Percentiles rank a stretch among this genome's conserved stretches.
phyloP scores from a whole-genome alignment of 1,139 yeast genomes.

The Saccharomyces hybrid region DNA sequence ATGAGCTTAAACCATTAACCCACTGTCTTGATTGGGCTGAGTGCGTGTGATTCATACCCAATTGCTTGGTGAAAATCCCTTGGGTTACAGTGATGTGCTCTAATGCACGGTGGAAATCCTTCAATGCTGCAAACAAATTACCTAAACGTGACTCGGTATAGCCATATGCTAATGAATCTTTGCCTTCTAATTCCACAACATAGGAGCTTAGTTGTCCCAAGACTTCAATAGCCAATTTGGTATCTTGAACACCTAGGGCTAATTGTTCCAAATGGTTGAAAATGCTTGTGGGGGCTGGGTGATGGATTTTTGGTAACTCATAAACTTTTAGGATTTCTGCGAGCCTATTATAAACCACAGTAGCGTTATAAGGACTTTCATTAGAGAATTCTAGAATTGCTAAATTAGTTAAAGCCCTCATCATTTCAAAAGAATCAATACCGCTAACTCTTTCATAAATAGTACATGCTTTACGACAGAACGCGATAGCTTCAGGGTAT shows the following conservation, averaged over 20 bases:
- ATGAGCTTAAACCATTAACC: conserved; percentile 39
- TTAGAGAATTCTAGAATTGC: conserved; percentile 63
- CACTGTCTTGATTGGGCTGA: conserved; percentile 45
- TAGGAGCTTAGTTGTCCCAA: conserved; percentile 43
- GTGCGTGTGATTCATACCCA: conserved; percentile 30
- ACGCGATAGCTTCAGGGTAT: conserved; percentile 52
- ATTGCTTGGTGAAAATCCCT: conserved; percentile 52
- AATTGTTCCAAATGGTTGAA: conserved; percentile 53
- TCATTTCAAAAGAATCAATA: conserved; percentile 67
- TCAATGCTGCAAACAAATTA: conserved; percentile 48
- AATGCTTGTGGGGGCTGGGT: conserved; percentile 63
- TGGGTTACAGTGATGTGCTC: conserved; percentile 52
- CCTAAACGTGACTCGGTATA: conserved; percentile 50
- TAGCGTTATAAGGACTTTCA: conserved; percentile 52
- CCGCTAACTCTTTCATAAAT: conserved; percentile 78
- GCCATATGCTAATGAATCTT: conserved; percentile 51
- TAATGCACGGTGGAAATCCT: conserved; percentile 48
- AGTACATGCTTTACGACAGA: conserved; percentile 62
- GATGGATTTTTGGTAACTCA: conserved; percentile 47
- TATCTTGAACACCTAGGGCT: conserved; percentile 34
- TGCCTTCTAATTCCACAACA: conserved; percentile 46
- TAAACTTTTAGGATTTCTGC: conserved; percentile 39
- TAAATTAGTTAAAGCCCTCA: conserved; percentile 64
- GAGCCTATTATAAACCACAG: conserved; percentile 44
- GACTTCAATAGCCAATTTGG: conserved; percentile 42